Conservation (phyloP, 2,329 filamentous ascomycete species). For the Elsinoe necatrix region DNA sequence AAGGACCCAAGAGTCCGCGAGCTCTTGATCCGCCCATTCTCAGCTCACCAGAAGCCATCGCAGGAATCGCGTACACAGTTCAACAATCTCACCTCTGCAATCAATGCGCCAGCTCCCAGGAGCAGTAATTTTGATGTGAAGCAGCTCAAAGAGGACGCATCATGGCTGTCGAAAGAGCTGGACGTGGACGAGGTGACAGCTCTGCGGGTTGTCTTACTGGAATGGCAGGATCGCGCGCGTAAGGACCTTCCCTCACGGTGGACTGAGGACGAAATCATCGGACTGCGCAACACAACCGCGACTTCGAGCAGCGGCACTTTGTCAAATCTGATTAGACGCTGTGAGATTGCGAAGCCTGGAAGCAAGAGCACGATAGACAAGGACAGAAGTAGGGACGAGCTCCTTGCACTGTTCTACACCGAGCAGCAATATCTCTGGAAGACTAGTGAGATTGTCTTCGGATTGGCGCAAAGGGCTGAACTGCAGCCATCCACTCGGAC, state of each 20-base stretch:
- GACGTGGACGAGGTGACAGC: conserved; percentile 74
- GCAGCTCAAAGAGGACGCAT: conserved; percentile 71
- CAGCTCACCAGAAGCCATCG: conserved; percentile 57
- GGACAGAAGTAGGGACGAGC: background rate
- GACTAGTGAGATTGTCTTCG: background rate
- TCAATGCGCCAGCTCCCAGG: conserved; percentile 65
- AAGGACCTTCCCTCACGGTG: conserved; percentile 60
- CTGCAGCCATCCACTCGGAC: background rate
- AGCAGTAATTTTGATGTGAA: conserved; percentile 64
- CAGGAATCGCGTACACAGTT: conserved; percentile 61
- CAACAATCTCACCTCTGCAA: conserved; percentile 77
- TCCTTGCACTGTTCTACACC: background rate
- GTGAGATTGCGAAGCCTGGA: background rate
- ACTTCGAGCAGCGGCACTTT: conserved; percentile 48
- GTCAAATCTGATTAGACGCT: conserved; percentile 34
- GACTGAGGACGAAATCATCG: conserved; percentile 68
- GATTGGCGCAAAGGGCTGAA: conserved; percentile 3
- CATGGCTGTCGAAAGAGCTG: conserved; percentile 75
- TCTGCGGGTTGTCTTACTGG: conserved; percentile 68
- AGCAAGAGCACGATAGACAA: background rate
- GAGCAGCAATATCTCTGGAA: conserved; percentile 12
- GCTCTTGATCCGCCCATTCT: conserved; percentile 60
- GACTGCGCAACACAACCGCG: conserved; percentile 65
- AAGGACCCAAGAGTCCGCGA: conserved; percentile 8
- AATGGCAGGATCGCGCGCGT: conserved; percentile 75